Evolutionary conservation across 345 rosid genomes (phyloP).

Genomic region (Acer campestre): DNA sequence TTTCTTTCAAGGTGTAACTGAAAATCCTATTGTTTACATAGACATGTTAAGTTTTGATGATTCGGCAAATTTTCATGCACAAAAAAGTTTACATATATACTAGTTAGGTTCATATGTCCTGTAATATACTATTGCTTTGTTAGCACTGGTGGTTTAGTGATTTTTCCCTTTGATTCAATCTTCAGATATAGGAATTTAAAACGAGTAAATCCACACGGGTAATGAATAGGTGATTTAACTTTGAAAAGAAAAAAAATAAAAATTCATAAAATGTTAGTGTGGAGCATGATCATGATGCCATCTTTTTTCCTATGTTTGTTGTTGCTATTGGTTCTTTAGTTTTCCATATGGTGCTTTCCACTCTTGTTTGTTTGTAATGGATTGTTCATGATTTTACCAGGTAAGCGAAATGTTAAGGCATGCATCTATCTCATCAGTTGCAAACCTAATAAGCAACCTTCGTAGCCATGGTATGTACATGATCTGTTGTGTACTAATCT

Average conservation of each 20-base stretch:
- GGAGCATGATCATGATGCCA: not conserved
- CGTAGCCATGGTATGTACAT: constrained; percentile 68
- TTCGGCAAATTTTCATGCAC: not conserved
- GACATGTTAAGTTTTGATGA: not conserved
- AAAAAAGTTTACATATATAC: not conserved
- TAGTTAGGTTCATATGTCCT: not conserved
- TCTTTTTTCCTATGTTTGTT: not conserved
- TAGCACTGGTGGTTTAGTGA: not conserved
- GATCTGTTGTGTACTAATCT: constrained; percentile 11
- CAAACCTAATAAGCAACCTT: constrained; percentile 64
- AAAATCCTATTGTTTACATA: not conserved
- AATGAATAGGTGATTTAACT: not conserved
- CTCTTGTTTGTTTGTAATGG: constrained; percentile 12
- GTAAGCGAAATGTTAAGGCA: constrained; percentile 73
- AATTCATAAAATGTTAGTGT: not conserved
- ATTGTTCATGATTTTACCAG: constrained; percentile 39
- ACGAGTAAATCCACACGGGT: not conserved
- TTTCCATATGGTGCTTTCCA: not conserved
- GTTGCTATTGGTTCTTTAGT: constrained; percentile 2
- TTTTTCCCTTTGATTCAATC: not conserved
- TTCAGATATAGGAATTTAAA: not conserved
- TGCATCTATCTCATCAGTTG: constrained; percentile 60
- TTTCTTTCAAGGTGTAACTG: not conserved
- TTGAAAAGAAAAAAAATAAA: not conserved
- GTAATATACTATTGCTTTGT: not conserved